A percentile compares a stretch with the other conserved stretches of the same genome.
phyloP scores from a whole-genome alignment of 192 early-diverging fungal species.

The Coemansia reversa region DNA sequence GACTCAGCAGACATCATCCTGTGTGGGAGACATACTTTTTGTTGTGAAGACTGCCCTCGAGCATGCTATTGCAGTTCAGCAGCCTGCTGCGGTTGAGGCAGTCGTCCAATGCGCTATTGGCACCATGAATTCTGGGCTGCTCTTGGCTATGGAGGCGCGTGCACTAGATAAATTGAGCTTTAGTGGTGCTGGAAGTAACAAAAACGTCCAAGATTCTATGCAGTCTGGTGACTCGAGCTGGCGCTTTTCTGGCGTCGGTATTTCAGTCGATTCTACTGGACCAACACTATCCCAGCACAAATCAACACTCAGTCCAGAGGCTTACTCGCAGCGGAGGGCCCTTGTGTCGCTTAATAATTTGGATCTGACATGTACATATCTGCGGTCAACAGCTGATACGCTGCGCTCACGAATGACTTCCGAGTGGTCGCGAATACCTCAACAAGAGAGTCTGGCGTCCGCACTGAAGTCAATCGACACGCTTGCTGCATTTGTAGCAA shows the following conservation, averaged over 20 bases:
- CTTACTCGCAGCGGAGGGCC: conserved; percentile 29
- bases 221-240: conserved; percentile 10
- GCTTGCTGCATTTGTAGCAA: conserved; percentile 28
- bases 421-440: conserved; percentile 39
- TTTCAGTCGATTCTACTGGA: background rate
- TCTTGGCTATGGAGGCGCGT: conserved; percentile 24
- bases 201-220: background rate
- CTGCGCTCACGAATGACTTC: conserved; percentile 60
- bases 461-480: conserved; percentile 32
- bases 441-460: background rate
- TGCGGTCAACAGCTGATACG: conserved; percentile 69
- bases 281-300: background rate
- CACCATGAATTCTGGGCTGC: conserved; percentile 29
- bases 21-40: conserved; percentile 95
- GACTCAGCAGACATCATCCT: conserved; percentile 42
- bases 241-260: conserved; percentile 24
- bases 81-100: conserved; percentile 66
- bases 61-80: conserved; percentile 71
- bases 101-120: conserved; percentile 67
- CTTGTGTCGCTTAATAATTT: conserved; percentile 84
- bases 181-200: background rate
- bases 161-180: conserved; percentile 28
- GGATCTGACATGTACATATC: conserved; percentile 78
- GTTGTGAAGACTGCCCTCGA: conserved; percentile 75
- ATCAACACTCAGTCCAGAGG: conserved; percentile 11